phyloP scores from a whole-genome alignment of 2,329 filamentous ascomycete species.

The Paracoccidioides brasiliensis region DNA sequence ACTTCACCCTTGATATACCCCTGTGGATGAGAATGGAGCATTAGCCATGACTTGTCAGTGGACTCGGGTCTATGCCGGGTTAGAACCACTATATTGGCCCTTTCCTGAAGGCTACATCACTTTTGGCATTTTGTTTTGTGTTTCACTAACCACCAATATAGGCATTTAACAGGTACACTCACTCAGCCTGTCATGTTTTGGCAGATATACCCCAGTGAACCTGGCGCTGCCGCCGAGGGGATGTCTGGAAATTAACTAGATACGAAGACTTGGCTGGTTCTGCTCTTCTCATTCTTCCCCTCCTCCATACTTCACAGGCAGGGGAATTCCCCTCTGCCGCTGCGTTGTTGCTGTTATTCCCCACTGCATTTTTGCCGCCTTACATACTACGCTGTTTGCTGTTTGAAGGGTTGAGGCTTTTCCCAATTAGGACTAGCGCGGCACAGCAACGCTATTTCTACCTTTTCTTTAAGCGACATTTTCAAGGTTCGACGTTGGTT shows the following conservation, averaged over 20 bases:
- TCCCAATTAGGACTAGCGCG: slow-evolving; percentile 27
- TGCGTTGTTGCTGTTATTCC: not conserved
- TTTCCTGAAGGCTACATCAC: not conserved
- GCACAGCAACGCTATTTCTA: slow-evolving; percentile 12
- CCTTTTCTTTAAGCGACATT: slow-evolving; percentile 24
- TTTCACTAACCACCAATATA: not conserved
- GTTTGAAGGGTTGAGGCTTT: slow-evolving; percentile 2
- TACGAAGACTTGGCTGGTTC: not conserved
- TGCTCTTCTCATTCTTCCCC: not conserved
- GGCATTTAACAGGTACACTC: not conserved
- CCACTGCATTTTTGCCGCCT: not conserved
- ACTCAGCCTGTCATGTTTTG: not conserved
- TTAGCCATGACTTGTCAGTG: not conserved
- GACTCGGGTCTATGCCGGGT: not conserved
- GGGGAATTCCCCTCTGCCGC: no score
- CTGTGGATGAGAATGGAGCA: not conserved
- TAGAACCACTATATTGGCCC: not conserved
- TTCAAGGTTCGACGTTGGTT: slow-evolving; percentile 15
- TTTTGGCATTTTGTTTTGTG: not conserved
- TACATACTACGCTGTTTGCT: not conserved
- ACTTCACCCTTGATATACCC: not conserved
- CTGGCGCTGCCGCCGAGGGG: not conserved
- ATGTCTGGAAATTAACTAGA: not conserved
- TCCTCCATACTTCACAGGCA: not conserved
- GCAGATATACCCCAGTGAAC: not conserved